Evolutionary conservation across 768 basidiomycete genomes (phyloP).

Genomic region (Boletus barrowsii): DNA sequence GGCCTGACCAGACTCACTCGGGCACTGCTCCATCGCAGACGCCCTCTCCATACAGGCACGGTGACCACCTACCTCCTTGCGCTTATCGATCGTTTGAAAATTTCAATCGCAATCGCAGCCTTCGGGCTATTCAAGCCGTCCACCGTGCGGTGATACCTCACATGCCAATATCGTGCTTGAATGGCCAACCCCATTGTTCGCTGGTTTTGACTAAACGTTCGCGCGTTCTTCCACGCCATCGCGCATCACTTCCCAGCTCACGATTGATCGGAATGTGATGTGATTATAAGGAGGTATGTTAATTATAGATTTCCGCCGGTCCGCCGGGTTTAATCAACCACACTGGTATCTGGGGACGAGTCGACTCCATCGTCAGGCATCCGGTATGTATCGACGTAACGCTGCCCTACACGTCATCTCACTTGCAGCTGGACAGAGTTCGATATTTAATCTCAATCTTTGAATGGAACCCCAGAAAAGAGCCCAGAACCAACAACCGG

Average conservation of each 20-base stretch:
- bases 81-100: not conserved
- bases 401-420: not conserved
- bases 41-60: not conserved
- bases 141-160: conserved; percentile 9
- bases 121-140: not conserved
- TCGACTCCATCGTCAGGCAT: not conserved
- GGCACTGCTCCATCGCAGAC: too few relatives aligned
- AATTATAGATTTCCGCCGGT: conserved; percentile 6
- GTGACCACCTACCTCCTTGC: not conserved
- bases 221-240: conserved; percentile 1
- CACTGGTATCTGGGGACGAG: not conserved
- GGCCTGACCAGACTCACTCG: conserved; percentile 5
- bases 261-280: not conserved
- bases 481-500: not conserved
- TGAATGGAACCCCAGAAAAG: not conserved
- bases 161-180: conserved; percentile 6
- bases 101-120: not conserved
- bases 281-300: conserved; percentile 14
- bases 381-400: not conserved
- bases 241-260: not conserved
- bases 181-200: conserved; percentile 17
- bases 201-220: conserved; percentile 12
- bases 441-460: not conserved
- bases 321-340: not conserved
- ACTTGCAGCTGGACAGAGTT: not conserved